Conservation (phyloP, 768 basidiomycete species). For the Wakefieldia striispora region DNA sequence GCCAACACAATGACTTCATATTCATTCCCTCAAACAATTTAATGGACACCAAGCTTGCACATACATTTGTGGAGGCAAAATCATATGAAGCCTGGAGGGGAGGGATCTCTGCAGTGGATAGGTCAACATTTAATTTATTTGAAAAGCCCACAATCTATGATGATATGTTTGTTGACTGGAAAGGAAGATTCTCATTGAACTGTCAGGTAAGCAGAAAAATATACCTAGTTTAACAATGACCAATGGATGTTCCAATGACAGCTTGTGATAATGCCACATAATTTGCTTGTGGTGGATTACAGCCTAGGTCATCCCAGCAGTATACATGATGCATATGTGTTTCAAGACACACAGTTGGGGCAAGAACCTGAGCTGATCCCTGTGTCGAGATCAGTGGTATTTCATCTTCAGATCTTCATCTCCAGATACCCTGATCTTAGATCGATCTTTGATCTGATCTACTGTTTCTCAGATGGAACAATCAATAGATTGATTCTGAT, state of each 20-base stretch:
- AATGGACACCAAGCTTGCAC: neutral
- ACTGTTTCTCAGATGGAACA: too few relatives aligned
- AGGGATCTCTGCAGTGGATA: constrained; percentile 6
- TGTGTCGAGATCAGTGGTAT: too few relatives aligned
- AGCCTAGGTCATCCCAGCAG: neutral
- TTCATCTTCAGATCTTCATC: too few relatives aligned
- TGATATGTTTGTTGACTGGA: constrained; percentile 15
- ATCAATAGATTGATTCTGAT: too few relatives aligned
- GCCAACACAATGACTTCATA: too few relatives aligned
- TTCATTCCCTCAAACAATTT: neutral
- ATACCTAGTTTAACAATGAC: neutral
- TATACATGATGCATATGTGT: too few relatives aligned
- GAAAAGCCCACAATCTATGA: constrained; percentile 5
- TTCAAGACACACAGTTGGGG: too few relatives aligned
- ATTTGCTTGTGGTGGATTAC: constrained; percentile 11
- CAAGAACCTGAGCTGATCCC: too few relatives aligned
- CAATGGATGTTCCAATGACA: neutral
- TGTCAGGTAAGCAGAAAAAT: constrained; percentile 10
- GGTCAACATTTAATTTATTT: constrained; percentile 7
- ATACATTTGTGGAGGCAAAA: neutral
- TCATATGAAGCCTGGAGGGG: constrained; percentile 1
- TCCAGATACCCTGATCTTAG: too few relatives aligned
- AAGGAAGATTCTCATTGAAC: constrained; percentile 18
- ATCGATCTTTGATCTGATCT: too few relatives aligned
- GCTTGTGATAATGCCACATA: constrained; percentile 8